Evolutionary conservation across 495 filamentous ascomycete species (phyloP).

Genomic region (Aspergillus campestris): DNA sequence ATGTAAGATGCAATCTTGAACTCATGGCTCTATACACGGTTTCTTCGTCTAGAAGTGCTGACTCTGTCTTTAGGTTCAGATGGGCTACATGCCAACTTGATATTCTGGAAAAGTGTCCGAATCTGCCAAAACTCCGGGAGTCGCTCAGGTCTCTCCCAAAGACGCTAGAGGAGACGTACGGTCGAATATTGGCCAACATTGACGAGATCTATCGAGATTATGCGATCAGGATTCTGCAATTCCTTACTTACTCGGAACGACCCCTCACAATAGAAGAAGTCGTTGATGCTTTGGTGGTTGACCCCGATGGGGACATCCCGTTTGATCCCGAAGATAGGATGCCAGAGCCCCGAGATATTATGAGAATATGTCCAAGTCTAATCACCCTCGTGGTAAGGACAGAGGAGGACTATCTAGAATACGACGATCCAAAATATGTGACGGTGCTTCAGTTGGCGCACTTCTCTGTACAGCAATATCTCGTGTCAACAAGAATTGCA

Average conservation of each 20-base stretch:
- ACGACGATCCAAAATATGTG: not conserved
- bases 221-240: constrained; percentile 21
- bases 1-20: constrained; percentile 20
- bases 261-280: constrained; percentile 18
- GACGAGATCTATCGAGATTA: constrained; percentile 5
- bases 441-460: constrained; percentile 7
- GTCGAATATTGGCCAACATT: constrained; percentile 22
- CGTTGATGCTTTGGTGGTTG: constrained; percentile 11
- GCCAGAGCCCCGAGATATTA: constrained; percentile 5
- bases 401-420: not conserved
- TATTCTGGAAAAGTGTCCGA: constrained; percentile 15
- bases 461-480: constrained; percentile 9
- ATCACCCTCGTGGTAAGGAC: constrained; percentile 2
- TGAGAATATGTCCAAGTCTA: constrained; percentile 4
- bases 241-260: constrained; percentile 17
- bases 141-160: constrained; percentile 21
- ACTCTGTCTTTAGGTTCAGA: constrained; percentile 24
- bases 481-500: not conserved
- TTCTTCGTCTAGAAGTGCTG: constrained; percentile 2
- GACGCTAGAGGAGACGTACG: constrained; percentile 29
- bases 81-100: constrained; percentile 32
- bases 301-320: not conserved
- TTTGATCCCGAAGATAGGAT: constrained; percentile 6
- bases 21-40: not conserved
- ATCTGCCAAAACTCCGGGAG: constrained; percentile 3